Base-by-base conservation (phyloP, 2,329 filamentous ascomycete genomes). In the Ceratocystis ficicola region DNA sequence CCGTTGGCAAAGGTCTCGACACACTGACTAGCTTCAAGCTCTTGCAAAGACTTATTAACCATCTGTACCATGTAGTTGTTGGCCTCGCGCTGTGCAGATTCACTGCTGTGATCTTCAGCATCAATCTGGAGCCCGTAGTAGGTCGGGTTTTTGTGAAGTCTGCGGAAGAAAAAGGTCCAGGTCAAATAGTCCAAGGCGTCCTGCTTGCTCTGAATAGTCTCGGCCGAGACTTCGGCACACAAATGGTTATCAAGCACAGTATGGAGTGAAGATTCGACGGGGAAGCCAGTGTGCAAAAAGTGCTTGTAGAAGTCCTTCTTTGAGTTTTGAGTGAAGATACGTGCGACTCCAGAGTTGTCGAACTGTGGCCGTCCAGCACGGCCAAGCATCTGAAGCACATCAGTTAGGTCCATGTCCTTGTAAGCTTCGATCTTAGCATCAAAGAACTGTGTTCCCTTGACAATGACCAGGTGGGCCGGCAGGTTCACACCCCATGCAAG, bases 261-360 rank as follows among this genome's bases (percentile, higher is more conserved):
- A 76, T 99, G 94, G 48, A 99, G 80, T 0, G 92, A 95, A 0
- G 92, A 96, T 74, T 99, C 94, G 10, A 99, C 94, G 0, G 94
- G 95, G 74, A 99, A 99, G 1, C 94, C 95, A 0, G 93, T 97
- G 73, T 99, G 94, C 65, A 99, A 77, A 77, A 99, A 99, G 76
- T 99, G 94, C 78, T 99, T 99, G 78, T 99, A 99, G 75, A 99
- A 99, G 68, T 95, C 90, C 76, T 99, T 99, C 80, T 97, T 99
- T 1, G 93, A 80, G 72, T 97, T 92, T 72, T 99, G 92, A 0
- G 94, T 99, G 73, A 99, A 96, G 73, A 99, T 99, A 36, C 93
- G 87, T 8, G 94, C 95, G 66, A 99, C 95, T 70, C 95, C 94
- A 0, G 92, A 95, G 65, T 87, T 89, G 75, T 99, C 94, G 74